Evolutionary conservation across 2,329 filamentous ascomycete genomes (phyloP), one percentile per base, ranked within the genome.

Genomic region (Fusarium euwallaceae): DNA sequence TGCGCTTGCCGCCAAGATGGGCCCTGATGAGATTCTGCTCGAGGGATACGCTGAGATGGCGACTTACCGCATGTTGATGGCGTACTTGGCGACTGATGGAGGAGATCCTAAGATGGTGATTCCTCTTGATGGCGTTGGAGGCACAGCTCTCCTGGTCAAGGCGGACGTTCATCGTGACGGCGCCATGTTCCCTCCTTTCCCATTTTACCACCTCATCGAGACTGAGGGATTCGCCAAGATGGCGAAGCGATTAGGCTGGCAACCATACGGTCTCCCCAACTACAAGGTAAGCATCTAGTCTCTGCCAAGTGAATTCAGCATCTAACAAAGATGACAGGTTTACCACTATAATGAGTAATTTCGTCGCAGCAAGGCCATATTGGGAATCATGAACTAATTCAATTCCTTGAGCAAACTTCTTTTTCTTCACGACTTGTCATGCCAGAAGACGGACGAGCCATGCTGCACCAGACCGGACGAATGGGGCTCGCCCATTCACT

Each of bases 151-250:
- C 73, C 86, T 99, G 79, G 97, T 99, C 70, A 98, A 98, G 86
- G 97, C 95, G 2, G 95, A 98, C 69, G 97, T 99, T 27, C 97
- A 99, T 82, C 91, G 97, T 29, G 97, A 99, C 80, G 97, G 97
- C 22, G 96, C 97, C 81, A 99, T 98, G 96, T 99, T 99, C 85
- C 97, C 97, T 20, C 91, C 97, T 0, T 99, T 99, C 81, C 85
- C 96, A 4, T 99, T 99, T 81, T 98, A 98, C 82, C 93, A 99
- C 83, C 88, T 99, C 70, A 97, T 99, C 71, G 97, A 99, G 87
- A 98, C 97, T 0, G 97, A 99, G 81, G 97, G 97, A 0, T 99
- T 99, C 80, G 95, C 97, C 20, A 98, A 96, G 85, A 99, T 99
- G 97, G 95, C 95, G 14, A 93, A 91, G 82, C 88, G 97, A 75